These are phyloP conservation scores for Henningerozyma blattae DNA, from an alignment of 805 yeast species.

Conservation along the genomic window DNA sequence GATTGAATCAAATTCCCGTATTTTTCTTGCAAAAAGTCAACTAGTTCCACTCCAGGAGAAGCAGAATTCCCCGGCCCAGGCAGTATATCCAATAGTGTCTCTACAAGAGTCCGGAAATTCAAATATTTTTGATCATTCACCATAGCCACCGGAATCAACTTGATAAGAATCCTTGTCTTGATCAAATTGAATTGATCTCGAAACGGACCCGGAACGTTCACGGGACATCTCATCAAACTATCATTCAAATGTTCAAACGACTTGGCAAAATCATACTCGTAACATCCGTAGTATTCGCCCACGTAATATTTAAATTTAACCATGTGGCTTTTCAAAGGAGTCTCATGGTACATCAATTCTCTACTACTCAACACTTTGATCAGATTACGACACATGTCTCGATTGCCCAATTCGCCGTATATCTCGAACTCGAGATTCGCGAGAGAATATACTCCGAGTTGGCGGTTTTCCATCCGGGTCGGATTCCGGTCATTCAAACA, in stretches of 20 bases:
- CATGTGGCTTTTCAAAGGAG: not conserved
- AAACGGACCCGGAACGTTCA: too few species aligned
- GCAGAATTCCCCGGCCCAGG: too few species aligned
- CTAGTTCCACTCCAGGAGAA: too few species aligned
- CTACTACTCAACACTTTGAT: constrained; percentile 51
- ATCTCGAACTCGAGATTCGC: constrained; percentile 57
- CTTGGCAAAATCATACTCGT: too few species aligned
- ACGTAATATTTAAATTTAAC: constrained; percentile 40
- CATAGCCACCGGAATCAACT: too few species aligned
- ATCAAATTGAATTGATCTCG: too few species aligned
- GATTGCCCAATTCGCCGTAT: constrained; percentile 53
- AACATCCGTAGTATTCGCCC: constrained; percentile 54
- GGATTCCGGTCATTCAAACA: constrained; percentile 70
- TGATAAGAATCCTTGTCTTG: too few species aligned
- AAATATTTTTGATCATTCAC: too few species aligned
- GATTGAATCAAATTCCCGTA: not conserved
- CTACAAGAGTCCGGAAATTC: too few species aligned
- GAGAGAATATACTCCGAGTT: constrained; percentile 57
- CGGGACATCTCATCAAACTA: too few species aligned
- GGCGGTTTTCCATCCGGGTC: constrained; percentile 36
- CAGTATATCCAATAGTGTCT: too few species aligned
- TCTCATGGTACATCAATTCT: constrained; percentile 15
- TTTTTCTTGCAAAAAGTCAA: not conserved
- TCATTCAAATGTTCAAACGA: too few species aligned
- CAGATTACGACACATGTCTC: constrained; percentile 63